Evolutionary conservation across 2,329 filamentous ascomycete genomes (phyloP).

Genomic region (Phoma sp.): DNA sequence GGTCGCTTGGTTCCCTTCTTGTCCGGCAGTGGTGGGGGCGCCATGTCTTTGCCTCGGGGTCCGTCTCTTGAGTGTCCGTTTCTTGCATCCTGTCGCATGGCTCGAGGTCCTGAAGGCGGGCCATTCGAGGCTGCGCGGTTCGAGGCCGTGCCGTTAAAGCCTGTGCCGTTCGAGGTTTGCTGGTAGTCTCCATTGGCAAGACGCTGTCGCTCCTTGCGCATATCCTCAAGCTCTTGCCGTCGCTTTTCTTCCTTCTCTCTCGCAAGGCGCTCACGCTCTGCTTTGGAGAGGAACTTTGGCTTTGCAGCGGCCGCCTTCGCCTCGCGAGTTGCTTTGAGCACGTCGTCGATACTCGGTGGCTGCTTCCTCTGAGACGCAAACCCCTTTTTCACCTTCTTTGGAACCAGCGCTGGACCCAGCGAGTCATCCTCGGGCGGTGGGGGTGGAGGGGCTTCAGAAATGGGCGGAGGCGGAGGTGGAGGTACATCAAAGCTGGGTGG

Average conservation of each 20-base stretch:
- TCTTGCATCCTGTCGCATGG: slow-evolving; percentile 63
- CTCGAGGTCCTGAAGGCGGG: slow-evolving; percentile 75
- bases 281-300: slow-evolving; percentile 85
- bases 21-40: slow-evolving; percentile 55
- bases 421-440: slow-evolving; percentile 32
- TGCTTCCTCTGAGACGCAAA: slow-evolving; percentile 54
- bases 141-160: too few species aligned
- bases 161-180: slow-evolving; percentile 42
- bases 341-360: slow-evolving; percentile 83
- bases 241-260: slow-evolving; percentile 82
- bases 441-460: slow-evolving; percentile 17
- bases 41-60: slow-evolving; percentile 55
- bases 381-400: slow-evolving; percentile 61
- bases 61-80: slow-evolving; percentile 38
- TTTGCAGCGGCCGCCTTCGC: slow-evolving; percentile 84
- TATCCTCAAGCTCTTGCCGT: slow-evolving; percentile 71
- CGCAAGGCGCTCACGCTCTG: slow-evolving; percentile 79
- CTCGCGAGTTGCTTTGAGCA: slow-evolving; percentile 83
- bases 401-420: slow-evolving; percentile 34
- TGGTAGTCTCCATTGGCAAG: slow-evolving; percentile 22
- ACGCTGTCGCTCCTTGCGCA: slow-evolving; percentile 56
- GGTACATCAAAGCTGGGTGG: slow-evolving; percentile 35
- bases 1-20: slow-evolving; percentile 38
- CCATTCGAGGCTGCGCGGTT: slow-evolving; percentile 2
- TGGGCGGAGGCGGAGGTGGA: slow-evolving; percentile 29